Percentiles rank a stretch among this genome's conserved stretches.
Conservation (phyloP, 2,329 filamentous ascomycete genomes). For the Stachybotrys echinatus region DNA sequence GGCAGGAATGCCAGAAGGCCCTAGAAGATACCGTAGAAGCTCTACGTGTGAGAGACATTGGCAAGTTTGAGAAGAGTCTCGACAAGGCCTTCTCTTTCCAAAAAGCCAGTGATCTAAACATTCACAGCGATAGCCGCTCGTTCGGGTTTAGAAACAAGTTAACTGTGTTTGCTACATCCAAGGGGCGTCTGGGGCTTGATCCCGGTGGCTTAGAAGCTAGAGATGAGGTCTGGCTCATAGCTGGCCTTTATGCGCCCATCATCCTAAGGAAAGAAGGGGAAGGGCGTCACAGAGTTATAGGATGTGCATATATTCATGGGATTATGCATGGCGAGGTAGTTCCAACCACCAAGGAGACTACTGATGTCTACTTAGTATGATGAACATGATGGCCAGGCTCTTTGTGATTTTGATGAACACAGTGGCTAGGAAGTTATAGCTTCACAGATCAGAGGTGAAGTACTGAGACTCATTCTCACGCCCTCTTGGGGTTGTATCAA, state of each 20-base stretch:
- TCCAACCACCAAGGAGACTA: background rate
- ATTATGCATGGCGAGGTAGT: background rate
- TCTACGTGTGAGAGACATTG: background rate
- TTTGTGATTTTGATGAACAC: too few relatives aligned
- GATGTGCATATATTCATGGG: background rate
- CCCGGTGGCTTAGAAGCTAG: background rate
- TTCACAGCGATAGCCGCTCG: background rate
- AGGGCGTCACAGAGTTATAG: background rate
- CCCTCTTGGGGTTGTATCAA: too few relatives aligned
- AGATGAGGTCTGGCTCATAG: background rate
- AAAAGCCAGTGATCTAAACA: background rate
- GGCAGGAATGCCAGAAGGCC: background rate
- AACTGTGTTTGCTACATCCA: background rate
- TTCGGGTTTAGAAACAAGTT: background rate
- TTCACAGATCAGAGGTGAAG: too few relatives aligned
- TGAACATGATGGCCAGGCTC: too few relatives aligned
- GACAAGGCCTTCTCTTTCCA: background rate
- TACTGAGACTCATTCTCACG: too few relatives aligned
- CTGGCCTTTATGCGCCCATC: background rate
- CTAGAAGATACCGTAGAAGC: background rate
- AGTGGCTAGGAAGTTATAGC: too few relatives aligned
- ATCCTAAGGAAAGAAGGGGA: background rate
- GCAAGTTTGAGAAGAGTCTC: background rate
- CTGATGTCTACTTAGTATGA: background rate
- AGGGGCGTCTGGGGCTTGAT: background rate